Conservation (phyloP, 805 yeast species). For the Naumovozyma castellii region DNA sequence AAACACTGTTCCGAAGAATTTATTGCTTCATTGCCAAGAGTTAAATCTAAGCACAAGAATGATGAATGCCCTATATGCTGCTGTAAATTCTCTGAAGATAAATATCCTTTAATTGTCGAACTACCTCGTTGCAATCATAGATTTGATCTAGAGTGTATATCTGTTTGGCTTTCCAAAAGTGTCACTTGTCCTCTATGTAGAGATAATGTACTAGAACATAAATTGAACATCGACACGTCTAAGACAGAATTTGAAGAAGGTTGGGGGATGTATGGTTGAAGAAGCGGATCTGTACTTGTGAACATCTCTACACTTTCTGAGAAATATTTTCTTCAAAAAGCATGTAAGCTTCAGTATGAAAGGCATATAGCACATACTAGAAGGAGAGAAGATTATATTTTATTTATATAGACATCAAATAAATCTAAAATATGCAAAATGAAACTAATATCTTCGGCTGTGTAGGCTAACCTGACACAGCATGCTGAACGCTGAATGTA, state of each 20-base stretch:
- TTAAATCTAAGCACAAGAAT: slow-evolving; percentile 35
- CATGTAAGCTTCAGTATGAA: neutral
- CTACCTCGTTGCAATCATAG: slow-evolving; percentile 70
- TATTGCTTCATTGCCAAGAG: slow-evolving; percentile 69
- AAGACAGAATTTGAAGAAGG: slow-evolving; percentile 59
- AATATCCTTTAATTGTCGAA: slow-evolving; percentile 69
- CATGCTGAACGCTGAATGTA: slow-evolving; percentile 37
- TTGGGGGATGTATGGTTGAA: slow-evolving; percentile 71
- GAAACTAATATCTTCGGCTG: no score
- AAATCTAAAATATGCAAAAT: no score
- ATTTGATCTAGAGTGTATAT: slow-evolving; percentile 83
- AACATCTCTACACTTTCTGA: no score
- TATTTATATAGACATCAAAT: no score
- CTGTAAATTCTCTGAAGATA: slow-evolving; percentile 56
- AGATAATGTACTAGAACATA: slow-evolving; percentile 51
- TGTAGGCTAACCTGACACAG: neutral
- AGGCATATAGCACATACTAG: neutral
- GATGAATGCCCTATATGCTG: slow-evolving; percentile 84
- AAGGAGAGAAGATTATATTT: no score
- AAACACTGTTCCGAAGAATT: slow-evolving; percentile 60
- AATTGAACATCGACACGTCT: slow-evolving; percentile 32
- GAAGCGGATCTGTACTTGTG: no score
- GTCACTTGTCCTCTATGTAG: slow-evolving; percentile 84
- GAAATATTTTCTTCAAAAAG: neutral
- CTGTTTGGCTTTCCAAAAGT: slow-evolving; percentile 75